phyloP scores from a whole-genome alignment of 805 yeast genomes.

The Candida dajiaensis region DNA sequence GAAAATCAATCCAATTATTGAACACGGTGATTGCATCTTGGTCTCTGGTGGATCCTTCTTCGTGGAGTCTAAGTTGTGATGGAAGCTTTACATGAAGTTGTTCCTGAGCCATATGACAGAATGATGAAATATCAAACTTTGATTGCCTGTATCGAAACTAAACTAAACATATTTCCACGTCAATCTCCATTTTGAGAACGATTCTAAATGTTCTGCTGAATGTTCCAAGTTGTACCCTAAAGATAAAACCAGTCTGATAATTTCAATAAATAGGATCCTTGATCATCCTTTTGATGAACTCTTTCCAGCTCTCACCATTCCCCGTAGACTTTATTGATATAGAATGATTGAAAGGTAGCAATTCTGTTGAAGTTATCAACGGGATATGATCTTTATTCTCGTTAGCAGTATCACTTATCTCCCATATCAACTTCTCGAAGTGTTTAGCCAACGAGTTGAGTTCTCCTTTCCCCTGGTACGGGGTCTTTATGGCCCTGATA shows the following conservation, averaged over 20 bases:
- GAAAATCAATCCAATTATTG: conserved; percentile 30
- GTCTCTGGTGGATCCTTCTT: conserved; percentile 50
- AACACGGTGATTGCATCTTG: conserved; percentile 62
- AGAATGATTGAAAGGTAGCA: conserved; percentile 57
- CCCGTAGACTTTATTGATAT: conserved; percentile 26
- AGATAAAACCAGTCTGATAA: neutral
- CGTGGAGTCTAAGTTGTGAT: neutral
- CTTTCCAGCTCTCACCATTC: conserved; percentile 25
- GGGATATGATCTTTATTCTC: conserved; percentile 63
- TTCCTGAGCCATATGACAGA: no score
- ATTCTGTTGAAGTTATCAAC: conserved; percentile 60
- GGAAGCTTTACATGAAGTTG: neutral
- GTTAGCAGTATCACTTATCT: conserved; percentile 49
- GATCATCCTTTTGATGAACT: conserved; percentile 38
- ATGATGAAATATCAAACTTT: no score
- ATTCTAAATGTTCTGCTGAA: no score
- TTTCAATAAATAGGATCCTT: conserved; percentile 13
- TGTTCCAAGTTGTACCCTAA: neutral
- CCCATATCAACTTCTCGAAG: conserved; percentile 36
- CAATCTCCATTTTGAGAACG: no score
- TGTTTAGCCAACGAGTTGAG: conserved; percentile 20
- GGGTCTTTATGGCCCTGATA: conserved; percentile 37
- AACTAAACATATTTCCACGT: no score
- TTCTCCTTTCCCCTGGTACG: conserved; percentile 1
- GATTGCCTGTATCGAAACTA: no score